Conservation (phyloP, 257 asterid genomes). For the Ajuga chamaepitys region DNA sequence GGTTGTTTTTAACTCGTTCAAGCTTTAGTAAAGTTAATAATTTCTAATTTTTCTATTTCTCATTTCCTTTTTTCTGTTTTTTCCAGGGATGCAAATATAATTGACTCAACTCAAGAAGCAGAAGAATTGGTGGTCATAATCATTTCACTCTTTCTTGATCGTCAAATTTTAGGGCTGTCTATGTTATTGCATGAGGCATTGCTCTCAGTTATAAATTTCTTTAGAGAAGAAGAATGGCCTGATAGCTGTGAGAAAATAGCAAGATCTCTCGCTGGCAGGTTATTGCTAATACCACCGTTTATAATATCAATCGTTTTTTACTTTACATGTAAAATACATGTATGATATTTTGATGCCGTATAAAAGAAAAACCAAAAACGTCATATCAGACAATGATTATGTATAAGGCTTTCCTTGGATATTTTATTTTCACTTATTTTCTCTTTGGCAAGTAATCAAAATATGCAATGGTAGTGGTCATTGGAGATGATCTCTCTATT, state of each 20-base stretch:
- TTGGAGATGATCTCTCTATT: background rate
- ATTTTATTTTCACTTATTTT: background rate
- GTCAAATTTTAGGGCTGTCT: slow-evolving; percentile 67
- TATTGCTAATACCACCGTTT: slow-evolving; percentile 3
- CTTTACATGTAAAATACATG: background rate
- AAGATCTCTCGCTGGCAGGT: slow-evolving; percentile 68
- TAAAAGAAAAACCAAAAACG: background rate
- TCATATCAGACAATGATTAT: background rate
- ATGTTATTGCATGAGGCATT: slow-evolving; percentile 44
- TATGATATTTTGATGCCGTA: background rate
- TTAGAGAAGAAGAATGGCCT: slow-evolving; percentile 63
- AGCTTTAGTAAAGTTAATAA: background rate
- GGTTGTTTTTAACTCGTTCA: background rate
- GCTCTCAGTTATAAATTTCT: slow-evolving; percentile 47
- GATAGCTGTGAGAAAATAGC: slow-evolving; percentile 54
- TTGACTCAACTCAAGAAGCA: slow-evolving; percentile 54
- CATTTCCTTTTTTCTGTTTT: background rate
- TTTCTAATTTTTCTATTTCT: background rate
- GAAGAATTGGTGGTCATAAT: slow-evolving; percentile 61
- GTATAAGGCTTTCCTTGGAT: background rate
- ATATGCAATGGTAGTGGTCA: background rate
- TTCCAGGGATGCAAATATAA: slow-evolving; percentile 37
- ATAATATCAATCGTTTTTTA: background rate
- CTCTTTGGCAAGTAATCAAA: background rate
- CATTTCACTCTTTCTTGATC: slow-evolving; percentile 64